Evolutionary conservation across 148 eudicot genomes (phyloP), one percentile per base, ranked within the genome.

Genomic region (Suaeda aralocaspica): DNA sequence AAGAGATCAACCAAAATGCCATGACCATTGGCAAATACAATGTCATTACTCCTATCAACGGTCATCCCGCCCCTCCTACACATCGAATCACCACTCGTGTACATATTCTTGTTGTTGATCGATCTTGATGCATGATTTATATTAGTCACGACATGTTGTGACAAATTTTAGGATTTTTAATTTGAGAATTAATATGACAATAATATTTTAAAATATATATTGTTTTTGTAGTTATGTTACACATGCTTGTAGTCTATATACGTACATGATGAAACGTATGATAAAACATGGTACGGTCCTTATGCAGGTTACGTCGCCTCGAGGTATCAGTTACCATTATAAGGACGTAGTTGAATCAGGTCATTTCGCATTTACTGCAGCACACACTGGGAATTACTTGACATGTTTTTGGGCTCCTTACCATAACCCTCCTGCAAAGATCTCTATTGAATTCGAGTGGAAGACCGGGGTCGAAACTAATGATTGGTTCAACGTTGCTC

Each of bases 401-500:
- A 79, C 83, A 41, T 92, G 92, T 70, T 92, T 89, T 72, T 83
- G 84, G 79, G 83, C 86, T 9, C 75, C 84, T 31, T 72, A 82
- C 57, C 86, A 84, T 75, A 78, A 74, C 24, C 89, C 90, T 31
- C 56, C 78, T 0, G 5, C 76, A 0, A 76, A 58, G 1, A 13
- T 92, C 22, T 66, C 86, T 12, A 59, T 92, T 39, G 92, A 92
- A 1, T 80, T 89, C 45, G 92, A 89, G 10, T 92, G 95, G 92
- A 85, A 70, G 51, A 76, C 86, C 22, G 92, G 95, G 36, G 74
- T 87, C 48, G 86, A 87, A 60, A 83, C 90, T 7, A 82, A 71
- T 55, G 92, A 87, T 69, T 91, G 90, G 95, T 82, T 84, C 25
- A 84, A 82, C 11, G 81, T 91, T 58, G 96, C 96, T 42, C 88